phyloP scores from a whole-genome alignment of 768 basidiomycete genomes.

The Mycena indigotica region DNA sequence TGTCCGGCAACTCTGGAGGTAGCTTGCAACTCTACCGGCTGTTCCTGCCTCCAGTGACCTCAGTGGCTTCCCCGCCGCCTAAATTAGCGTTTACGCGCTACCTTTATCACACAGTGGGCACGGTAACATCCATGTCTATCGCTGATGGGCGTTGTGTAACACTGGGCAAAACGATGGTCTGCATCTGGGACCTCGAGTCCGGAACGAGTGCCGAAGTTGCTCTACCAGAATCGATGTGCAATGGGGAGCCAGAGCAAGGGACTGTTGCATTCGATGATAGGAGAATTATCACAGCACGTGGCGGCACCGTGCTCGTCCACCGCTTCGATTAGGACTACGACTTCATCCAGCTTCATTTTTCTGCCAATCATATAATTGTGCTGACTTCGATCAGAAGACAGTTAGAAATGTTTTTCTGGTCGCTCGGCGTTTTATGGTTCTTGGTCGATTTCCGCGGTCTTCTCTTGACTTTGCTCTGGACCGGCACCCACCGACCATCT shows the following conservation, averaged over 20 bases:
- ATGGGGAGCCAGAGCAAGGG: conserved; percentile 34
- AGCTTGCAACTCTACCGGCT: conserved; percentile 77
- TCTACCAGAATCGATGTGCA: conserved; percentile 26
- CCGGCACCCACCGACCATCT: not conserved
- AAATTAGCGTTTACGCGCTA: conserved; percentile 73
- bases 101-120: conserved; percentile 68
- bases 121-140: conserved; percentile 66
- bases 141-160: conserved; percentile 85
- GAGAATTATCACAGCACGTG: conserved; percentile 58
- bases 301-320: conserved; percentile 23
- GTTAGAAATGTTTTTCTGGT: not conserved
- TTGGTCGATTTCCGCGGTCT: not conserved
- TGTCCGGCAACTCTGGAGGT: conserved; percentile 44
- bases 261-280: conserved; percentile 75
- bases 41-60: conserved; percentile 53
- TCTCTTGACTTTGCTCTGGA: not conserved
- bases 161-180: conserved; percentile 70
- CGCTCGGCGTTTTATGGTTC: not conserved
- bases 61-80: conserved; percentile 54
- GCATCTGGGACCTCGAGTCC: conserved; percentile 86
- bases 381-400: too few relatives aligned
- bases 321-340: conserved; percentile 11
- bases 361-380: too few relatives aligned
- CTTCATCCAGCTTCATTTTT: not conserved
- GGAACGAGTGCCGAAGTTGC: conserved; percentile 49